These are phyloP conservation scores for Medakamo hakoo DNA, from an alignment of 139 green algal species.

Conservation along the genomic window DNA sequence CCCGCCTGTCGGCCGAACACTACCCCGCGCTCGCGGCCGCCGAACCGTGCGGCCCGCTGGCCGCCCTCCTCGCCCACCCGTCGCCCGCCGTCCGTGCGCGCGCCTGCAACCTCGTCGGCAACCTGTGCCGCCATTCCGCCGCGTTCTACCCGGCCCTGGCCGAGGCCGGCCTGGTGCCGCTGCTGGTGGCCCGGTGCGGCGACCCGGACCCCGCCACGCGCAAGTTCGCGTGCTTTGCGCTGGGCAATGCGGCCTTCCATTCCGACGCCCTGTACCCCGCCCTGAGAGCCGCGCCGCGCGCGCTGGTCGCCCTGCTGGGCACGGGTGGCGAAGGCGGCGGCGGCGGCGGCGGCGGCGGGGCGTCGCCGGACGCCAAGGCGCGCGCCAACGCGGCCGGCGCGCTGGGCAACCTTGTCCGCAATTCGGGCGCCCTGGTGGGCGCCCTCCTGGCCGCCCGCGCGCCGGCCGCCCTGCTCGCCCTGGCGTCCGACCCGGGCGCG, in stretches of 20 bases:
- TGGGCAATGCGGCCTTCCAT: conserved; percentile 88
- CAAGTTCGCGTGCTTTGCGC: conserved; percentile 97
- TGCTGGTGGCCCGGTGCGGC: conserved; percentile 51
- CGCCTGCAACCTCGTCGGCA: conserved; percentile 79
- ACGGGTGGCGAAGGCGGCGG: too few relatives aligned
- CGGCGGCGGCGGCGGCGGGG: too few relatives aligned
- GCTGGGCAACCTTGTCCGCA: conserved; percentile 88
- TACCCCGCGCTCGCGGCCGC: conserved; percentile 20
- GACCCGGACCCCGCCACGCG: conserved; percentile 64
- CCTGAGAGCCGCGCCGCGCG: conserved; percentile 46
- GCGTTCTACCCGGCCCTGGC: conserved; percentile 54
- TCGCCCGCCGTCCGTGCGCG: conserved; percentile 63
- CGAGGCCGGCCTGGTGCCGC: conserved; percentile 25
- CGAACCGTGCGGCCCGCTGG: conserved; percentile 8
- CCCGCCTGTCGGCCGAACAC: conserved; percentile 19
- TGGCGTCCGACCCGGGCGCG: not conserved
- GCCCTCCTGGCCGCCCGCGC: conserved; percentile 53
- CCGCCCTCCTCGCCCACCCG: conserved; percentile 34
- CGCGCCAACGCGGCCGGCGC: conserved; percentile 84
- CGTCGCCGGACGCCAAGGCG: conserved; percentile 69
- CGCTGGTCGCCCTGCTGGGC: conserved; percentile 59
- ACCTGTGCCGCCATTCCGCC: conserved; percentile 66
- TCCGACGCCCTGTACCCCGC: conserved; percentile 59
- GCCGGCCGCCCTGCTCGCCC: conserved; percentile 13
- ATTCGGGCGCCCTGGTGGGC: conserved; percentile 47